A percentile compares a stretch with the other conserved stretches of the same genome.
Evolutionary conservation across 2,329 filamentous ascomycete genomes (phyloP).

Genomic region (Kalaharituber pfeilii): DNA sequence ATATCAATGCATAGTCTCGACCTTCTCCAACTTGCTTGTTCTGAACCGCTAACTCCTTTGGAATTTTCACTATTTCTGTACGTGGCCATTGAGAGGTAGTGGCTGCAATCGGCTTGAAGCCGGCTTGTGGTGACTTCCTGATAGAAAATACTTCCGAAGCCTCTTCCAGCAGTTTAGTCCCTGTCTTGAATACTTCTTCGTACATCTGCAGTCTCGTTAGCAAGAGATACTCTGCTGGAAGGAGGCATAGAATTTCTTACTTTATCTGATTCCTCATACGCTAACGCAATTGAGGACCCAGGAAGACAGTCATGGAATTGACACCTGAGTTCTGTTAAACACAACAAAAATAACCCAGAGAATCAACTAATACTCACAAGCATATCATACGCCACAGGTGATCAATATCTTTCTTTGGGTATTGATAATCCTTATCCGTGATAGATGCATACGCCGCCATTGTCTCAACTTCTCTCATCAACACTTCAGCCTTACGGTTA

Average conservation of each 20-base stretch:
- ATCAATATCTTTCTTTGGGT: slow-evolving; percentile 87
- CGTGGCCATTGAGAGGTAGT: slow-evolving; percentile 83
- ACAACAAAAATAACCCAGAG: background rate
- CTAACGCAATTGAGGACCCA: slow-evolving; percentile 92
- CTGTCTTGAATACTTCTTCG: slow-evolving; percentile 60
- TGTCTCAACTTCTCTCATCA: slow-evolving; percentile 76
- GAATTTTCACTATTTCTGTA: slow-evolving; percentile 52
- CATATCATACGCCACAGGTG: slow-evolving; percentile 87
- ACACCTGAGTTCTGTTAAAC: slow-evolving; percentile 26
- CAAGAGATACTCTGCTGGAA: too few species aligned
- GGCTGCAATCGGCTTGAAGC: slow-evolving; percentile 33
- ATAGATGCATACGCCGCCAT: slow-evolving; percentile 73
- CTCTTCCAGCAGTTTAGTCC: slow-evolving; percentile 51
- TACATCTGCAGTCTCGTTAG: slow-evolving; percentile 44
- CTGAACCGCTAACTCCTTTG: slow-evolving; percentile 26
- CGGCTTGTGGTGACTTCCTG: slow-evolving; percentile 28
- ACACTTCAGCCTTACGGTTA: slow-evolving; percentile 69
- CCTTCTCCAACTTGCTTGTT: slow-evolving; percentile 18
- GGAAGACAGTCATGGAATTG: slow-evolving; percentile 97
- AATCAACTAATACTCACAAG: slow-evolving; percentile 34
- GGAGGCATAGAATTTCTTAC: too few species aligned
- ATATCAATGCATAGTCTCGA: slow-evolving; percentile 25
- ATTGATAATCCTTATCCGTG: slow-evolving; percentile 55
- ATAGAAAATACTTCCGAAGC: slow-evolving; percentile 52
- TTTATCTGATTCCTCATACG: slow-evolving; percentile 86